Evolutionary conservation across 805 yeast genomes (phyloP).

Genomic region (Candida coleopterorum): DNA sequence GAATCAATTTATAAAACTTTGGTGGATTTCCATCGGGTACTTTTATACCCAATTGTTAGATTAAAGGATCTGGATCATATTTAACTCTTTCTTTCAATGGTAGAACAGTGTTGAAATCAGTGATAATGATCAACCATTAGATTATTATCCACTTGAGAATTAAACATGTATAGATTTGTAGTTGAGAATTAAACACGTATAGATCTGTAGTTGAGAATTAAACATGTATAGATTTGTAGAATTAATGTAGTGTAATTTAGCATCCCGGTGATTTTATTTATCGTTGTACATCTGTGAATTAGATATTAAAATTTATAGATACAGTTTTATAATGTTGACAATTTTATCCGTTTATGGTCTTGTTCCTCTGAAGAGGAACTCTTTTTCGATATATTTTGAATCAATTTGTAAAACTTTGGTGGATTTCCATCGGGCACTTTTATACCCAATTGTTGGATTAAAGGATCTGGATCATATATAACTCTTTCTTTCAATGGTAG

Average conservation of each 20-base stretch:
- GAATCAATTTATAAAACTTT: conserved; percentile 39
- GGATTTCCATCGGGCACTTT: conserved; percentile 38
- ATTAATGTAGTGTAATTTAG: too few relatives aligned
- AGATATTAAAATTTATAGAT: too few relatives aligned
- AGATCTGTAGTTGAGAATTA: conserved; percentile 15
- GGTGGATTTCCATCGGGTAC: conserved; percentile 44
- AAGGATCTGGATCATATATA: conserved; percentile 24
- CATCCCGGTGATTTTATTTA: too few relatives aligned
- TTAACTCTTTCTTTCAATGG: conserved; percentile 20
- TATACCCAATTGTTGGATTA: conserved; percentile 22
- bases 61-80: conserved; percentile 26
- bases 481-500: conserved; percentile 22
- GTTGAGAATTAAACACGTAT: conserved; percentile 4
- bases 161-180: not conserved
- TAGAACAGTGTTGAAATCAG: too few relatives aligned
- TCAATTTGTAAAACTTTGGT: conserved; percentile 44
- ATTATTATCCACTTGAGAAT: conserved; percentile 17
- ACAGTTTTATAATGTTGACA: too few relatives aligned
- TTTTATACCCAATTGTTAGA: conserved; percentile 21
- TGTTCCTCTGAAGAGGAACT: not conserved
- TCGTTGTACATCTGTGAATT: too few relatives aligned
- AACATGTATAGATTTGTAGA: conserved; percentile 1
- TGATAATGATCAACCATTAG: too few relatives aligned
- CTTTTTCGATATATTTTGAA: conserved; percentile 27
- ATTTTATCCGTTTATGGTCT: not conserved